Evolutionary conservation across 345 rosid species (phyloP).

Genomic region (Pistacia vera): DNA sequence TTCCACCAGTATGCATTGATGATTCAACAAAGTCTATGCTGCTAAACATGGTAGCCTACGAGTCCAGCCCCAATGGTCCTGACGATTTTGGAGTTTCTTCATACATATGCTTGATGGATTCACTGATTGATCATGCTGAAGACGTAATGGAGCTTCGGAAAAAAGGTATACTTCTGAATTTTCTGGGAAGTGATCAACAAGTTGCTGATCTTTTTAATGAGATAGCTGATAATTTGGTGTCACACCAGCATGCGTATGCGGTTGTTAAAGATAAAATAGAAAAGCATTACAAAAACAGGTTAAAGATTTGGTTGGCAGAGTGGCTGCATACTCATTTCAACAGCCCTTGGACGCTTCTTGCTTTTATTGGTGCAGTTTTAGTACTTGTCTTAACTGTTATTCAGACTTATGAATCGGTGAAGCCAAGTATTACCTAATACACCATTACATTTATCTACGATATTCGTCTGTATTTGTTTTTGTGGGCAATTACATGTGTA

Average conservation of each 20-base stretch:
- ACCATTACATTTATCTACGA: no score
- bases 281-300: not conserved
- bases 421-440: no score
- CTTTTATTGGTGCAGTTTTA: constrained; percentile 5
- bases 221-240: constrained; percentile 8
- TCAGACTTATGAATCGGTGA: not conserved
- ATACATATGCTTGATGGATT: constrained; percentile 17
- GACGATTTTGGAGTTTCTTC: not conserved
- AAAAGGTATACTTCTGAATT: constrained; percentile 5
- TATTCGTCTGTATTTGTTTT: no score
- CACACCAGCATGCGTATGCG: not conserved
- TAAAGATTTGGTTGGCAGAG: constrained; percentile 3
- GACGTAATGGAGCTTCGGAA: constrained; percentile 25
- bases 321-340: not conserved
- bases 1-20: constrained; percentile 7
- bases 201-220: constrained; percentile 2
- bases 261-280: not conserved
- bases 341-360: constrained; percentile 8
- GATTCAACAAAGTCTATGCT: constrained; percentile 7
- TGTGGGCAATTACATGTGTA: no score
- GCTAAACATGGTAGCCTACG: constrained; percentile 18
- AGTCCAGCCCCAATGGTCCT: not conserved
- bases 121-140: constrained; percentile 12
- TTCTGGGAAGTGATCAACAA: constrained; percentile 6
- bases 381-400: not conserved